Evolutionary conservation across 768 basidiomycete genomes (phyloP).

Genomic region (Naganishia vaughanmartiniae): DNA sequence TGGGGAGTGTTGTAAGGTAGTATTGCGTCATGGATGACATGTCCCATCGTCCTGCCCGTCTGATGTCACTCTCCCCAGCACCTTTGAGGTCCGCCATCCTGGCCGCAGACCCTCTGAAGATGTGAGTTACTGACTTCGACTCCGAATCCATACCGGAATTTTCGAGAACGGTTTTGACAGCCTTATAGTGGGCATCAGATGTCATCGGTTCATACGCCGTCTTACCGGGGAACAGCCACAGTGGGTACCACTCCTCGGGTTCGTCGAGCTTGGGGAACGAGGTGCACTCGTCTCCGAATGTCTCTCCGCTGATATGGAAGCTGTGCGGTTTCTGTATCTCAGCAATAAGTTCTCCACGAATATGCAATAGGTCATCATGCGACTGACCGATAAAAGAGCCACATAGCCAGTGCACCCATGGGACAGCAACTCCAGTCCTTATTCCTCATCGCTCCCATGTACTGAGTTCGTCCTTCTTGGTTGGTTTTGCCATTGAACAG

Average conservation of each 20-base stretch:
- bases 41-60: not conserved
- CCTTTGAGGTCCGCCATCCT: slow-evolving; percentile 12
- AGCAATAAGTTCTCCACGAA: no score
- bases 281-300: slow-evolving; percentile 1
- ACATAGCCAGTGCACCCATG: not conserved
- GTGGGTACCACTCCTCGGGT: not conserved
- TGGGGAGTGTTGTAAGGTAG: slow-evolving; percentile 1
- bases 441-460: slow-evolving; percentile 1
- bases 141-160: not conserved
- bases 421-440: not conserved
- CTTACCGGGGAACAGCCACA: not conserved
- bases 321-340: not conserved
- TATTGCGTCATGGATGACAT: slow-evolving; percentile 3
- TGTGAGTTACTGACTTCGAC: not conserved
- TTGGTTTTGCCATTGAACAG: slow-evolving; percentile 4
- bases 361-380: not conserved
- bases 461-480: slow-evolving; percentile 11
- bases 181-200: not conserved
- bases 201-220: not conserved
- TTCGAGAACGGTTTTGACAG: not conserved
- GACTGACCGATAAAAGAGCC: not conserved
- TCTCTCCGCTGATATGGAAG: not conserved
- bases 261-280: not conserved
- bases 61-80: slow-evolving; percentile 5
- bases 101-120: not conserved